Percentiles rank a stretch among this genome's conserved stretches.
Conservation (phyloP, 176 grass and related monocot genomes). For the maize (Zea mays) region Zm-B73-REFERENCE-NAM-5.0 NC_050105.1:26125001-26125500, state of each 20-base stretch:
- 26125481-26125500: too few relatives aligned
- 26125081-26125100: background rate
- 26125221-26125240: too few relatives aligned
- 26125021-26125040: background rate
- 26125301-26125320: background rate
- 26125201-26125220: too few relatives aligned
- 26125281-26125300: slow-evolving; percentile 9
- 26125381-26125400: slow-evolving; percentile 1
- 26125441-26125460: slow-evolving; percentile 35
- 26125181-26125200: too few relatives aligned
- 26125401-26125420: slow-evolving; percentile 28
- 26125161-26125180: too few relatives aligned
- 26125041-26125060: background rate
- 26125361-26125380: background rate
- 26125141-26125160: too few relatives aligned
- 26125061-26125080: background rate
- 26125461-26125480: too few relatives aligned
- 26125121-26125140: too few relatives aligned
- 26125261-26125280: background rate
- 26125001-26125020: background rate
- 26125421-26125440: slow-evolving; percentile 29
- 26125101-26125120: background rate
- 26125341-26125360: background rate
- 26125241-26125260: background rate
- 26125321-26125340: background rate